Evolutionary conservation across 805 yeast genomes (phyloP).

Genomic region (Candida khao-thaluensis): DNA sequence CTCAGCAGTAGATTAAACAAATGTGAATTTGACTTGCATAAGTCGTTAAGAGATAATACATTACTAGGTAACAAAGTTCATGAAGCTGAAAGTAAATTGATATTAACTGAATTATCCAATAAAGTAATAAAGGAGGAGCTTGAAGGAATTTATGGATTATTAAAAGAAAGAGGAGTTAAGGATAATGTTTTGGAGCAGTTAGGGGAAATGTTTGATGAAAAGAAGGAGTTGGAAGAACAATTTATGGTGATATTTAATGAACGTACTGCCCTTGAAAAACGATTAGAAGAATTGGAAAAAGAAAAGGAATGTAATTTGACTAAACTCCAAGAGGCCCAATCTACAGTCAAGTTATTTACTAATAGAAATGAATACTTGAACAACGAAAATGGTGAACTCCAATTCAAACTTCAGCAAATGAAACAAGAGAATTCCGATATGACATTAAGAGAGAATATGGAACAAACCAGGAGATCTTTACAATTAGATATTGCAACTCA

Average conservation of each 20-base stretch:
- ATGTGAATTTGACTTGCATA: background rate
- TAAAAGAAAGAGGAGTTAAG: background rate
- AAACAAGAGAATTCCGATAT: slow-evolving; percentile 5
- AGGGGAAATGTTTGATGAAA: background rate
- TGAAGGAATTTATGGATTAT: background rate
- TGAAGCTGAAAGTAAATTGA: slow-evolving; percentile 6
- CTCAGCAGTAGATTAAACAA: background rate
- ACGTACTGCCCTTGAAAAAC: background rate
- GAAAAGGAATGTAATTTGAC: background rate
- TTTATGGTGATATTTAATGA: background rate
- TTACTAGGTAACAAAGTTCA: background rate
- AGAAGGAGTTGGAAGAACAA: slow-evolving; percentile 2
- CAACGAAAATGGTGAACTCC: slow-evolving; percentile 1
- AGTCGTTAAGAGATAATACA: background rate
- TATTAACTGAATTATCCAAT: background rate
- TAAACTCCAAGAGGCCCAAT: background rate
- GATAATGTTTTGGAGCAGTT: background rate
- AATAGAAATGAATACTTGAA: background rate
- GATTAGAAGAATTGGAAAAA: background rate
- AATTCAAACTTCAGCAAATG: background rate
- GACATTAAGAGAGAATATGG: slow-evolving; percentile 3
- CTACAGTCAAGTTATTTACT: background rate
- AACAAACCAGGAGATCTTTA: slow-evolving; percentile 1
- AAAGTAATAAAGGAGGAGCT: slow-evolving; percentile 2
- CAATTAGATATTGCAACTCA: slow-evolving; percentile 8